A percentile compares a stretch with the other conserved stretches of the same genome.
These are phyloP conservation scores for Fusarium marasasianum DNA, from an alignment of 2,329 filamentous ascomycete species.

Conservation along the genomic window DNA sequence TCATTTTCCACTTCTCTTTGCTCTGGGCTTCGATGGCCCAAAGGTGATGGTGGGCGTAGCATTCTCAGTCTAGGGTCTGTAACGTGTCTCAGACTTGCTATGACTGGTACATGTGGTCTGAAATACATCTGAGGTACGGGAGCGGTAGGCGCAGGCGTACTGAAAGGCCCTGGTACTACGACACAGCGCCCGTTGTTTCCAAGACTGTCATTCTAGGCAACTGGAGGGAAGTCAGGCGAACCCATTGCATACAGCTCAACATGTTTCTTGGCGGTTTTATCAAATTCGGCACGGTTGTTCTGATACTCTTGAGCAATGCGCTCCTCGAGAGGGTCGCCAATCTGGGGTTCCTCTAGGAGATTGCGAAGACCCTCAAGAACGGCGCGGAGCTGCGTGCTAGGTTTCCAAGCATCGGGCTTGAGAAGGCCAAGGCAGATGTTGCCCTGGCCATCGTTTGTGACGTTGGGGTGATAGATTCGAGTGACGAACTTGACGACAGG, in stretches of 20 bases:
- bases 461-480: slow-evolving; percentile 95
- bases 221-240: slow-evolving; percentile 49
- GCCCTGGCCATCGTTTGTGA: slow-evolving; percentile 86
- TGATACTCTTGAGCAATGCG: slow-evolving; percentile 87
- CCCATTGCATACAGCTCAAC: slow-evolving; percentile 75
- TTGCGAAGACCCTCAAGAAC: slow-evolving; percentile 81
- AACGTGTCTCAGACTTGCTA: background rate
- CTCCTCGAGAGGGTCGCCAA: slow-evolving; percentile 88
- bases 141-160: background rate
- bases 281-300: slow-evolving; percentile 72
- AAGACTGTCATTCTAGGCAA: slow-evolving; percentile 12
- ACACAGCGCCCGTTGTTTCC: background rate
- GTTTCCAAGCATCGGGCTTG: slow-evolving; percentile 91
- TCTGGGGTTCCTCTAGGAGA: slow-evolving; percentile 82
- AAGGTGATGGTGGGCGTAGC: background rate
- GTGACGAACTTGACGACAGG: slow-evolving; percentile 82
- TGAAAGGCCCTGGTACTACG: background rate
- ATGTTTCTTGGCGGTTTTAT: slow-evolving; percentile 79
- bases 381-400: slow-evolving; percentile 76
- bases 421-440: slow-evolving; percentile 87
- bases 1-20: background rate
- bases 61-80: too few species aligned
- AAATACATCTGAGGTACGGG: background rate
- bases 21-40: background rate
- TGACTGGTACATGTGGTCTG: background rate